Percentiles rank a stretch among this genome's conserved stretches.
phyloP scores from a whole-genome alignment of 805 yeast species.

The Ogataea philodendri region DNA sequence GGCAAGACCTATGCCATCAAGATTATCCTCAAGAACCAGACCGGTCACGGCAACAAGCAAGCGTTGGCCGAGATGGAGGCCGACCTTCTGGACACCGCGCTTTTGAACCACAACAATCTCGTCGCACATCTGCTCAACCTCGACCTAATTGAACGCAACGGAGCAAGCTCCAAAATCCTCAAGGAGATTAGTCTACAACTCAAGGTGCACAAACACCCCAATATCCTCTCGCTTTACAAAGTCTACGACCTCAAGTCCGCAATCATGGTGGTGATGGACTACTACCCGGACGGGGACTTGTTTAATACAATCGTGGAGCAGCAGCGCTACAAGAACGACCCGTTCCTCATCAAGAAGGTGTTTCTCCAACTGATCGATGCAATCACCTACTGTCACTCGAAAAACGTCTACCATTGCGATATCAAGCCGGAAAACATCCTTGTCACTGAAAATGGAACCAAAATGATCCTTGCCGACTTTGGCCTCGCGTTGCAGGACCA shows the following conservation, averaged over 20 bases:
- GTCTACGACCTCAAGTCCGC: slow-evolving; percentile 62
- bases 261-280: slow-evolving; percentile 79
- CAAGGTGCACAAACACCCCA: slow-evolving; percentile 73
- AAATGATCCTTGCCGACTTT: slow-evolving; percentile 75
- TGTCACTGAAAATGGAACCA: slow-evolving; percentile 55
- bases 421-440: slow-evolving; percentile 93
- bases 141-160: slow-evolving; percentile 36
- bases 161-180: slow-evolving; percentile 39
- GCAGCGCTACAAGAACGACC: slow-evolving; percentile 55
- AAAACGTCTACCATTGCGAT: slow-evolving; percentile 88
- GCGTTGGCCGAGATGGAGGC: slow-evolving; percentile 31
- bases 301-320: slow-evolving; percentile 81
- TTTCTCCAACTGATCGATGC: slow-evolving; percentile 81
- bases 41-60: slow-evolving; percentile 32
- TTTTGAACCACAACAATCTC: slow-evolving; percentile 27
- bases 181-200: slow-evolving; percentile 74
- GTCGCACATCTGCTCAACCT: slow-evolving; percentile 35
- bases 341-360: slow-evolving; percentile 50
- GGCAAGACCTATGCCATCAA: slow-evolving; percentile 65
- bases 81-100: slow-evolving; percentile 25
- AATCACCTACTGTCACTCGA: slow-evolving; percentile 75
- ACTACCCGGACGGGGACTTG: slow-evolving; percentile 79
- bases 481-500: slow-evolving; percentile 74
- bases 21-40: slow-evolving; percentile 53
- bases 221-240: slow-evolving; percentile 72